Evolutionary conservation across 495 filamentous ascomycete species (phyloP), one percentile per base, ranked within the genome.

Genomic region (Penicillium coprophilum): DNA sequence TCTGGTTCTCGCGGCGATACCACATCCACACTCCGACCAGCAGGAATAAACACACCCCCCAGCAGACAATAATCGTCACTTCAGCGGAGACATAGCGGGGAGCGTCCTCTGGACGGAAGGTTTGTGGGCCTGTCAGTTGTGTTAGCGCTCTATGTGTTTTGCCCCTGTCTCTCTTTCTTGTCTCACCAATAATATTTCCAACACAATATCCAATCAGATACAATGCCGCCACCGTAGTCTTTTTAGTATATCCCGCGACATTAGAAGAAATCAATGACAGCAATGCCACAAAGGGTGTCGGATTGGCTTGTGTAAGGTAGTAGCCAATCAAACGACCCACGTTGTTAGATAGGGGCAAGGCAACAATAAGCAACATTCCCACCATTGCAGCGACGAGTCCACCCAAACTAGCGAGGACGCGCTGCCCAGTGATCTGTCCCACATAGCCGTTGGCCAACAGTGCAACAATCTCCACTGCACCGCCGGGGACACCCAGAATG

Each of bases 231-330:
- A 87, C 81, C 0, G 86, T 88, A 0, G 86, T 88, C 68, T 88
- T 88, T 71, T 88, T 88, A 1, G 87, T 88, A 64, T 86, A 88
- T 28, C 86, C 85, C 3, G 85, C 83, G 1, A 88, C 79, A 55
- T 89, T 88, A 27, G 78, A 81, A 0, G 77, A 77, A 43, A 87
- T 81, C 44, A 87, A 69, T 7, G 82, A 80, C 50, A 74, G 43
- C 12, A 78, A 57, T 1, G 74, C 72, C 1, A 77, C 70, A 28
- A 76, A 75, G 71, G 69, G 41, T 15, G 82, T 85, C 2, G 86
- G 76, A 48, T 69, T 75, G 8, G 82, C 76, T 66, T 83, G 77
- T 0, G 83, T 86, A 38, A 88, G 70, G 62, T 88, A 88, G 64
- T 85, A 87, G 2, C 84, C 85, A 5, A 79, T 81, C 27, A 88